Base-by-base conservation (phyloP, 2,329 filamentous ascomycete species). In the Neonectria hederae region DNA sequence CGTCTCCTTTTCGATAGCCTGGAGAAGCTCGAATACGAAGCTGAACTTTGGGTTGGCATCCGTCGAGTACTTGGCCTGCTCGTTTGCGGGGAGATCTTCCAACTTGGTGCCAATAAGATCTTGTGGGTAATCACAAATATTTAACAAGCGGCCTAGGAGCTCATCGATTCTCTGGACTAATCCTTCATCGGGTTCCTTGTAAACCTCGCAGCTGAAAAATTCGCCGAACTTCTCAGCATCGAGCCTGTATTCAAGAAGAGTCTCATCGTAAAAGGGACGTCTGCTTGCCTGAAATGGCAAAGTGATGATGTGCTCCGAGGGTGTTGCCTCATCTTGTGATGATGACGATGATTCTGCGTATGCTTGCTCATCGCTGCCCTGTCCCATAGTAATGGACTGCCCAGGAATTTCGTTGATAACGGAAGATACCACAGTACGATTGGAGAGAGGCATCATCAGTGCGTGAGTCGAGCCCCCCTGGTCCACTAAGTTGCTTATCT, bases 1-100 rank as follows among this genome's bases (percentile, higher is more conserved):
- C 40, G 80, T 82, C 11, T 83, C 78, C 13, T 77, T 74, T 17
- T 77, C 74, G 11, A 89, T 72, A 9, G 75, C 71, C 21, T 83
- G 77, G 30, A 89, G 72, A 4, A 90, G 77, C 65, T 89, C 86
- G 48, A 81, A 83, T 6, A 89, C 70, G 68, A 90, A 90, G 32
- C 82, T 83, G 68, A 86, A 87, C 68, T 90, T 90, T 59, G 85
- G 78, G 74, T 88, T 90, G 10, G 86, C 83, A 56, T 83, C 83
- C 59, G 83, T 81, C 2, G 83, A 82, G 67, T 87, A 86, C 70
- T 83, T 88, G 68, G 83, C 83, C 57, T 82, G 77, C 22, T 83
- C 80, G 4, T 75, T 72, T 8, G 80, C 70, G 2, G 80, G 74
- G 59, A 86, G 64, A 4, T 70, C 67, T 24, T 78, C 76, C 13